phyloP scores from a whole-genome alignment of 805 yeast genomes.

The Myxozyma sirexii region DNA sequence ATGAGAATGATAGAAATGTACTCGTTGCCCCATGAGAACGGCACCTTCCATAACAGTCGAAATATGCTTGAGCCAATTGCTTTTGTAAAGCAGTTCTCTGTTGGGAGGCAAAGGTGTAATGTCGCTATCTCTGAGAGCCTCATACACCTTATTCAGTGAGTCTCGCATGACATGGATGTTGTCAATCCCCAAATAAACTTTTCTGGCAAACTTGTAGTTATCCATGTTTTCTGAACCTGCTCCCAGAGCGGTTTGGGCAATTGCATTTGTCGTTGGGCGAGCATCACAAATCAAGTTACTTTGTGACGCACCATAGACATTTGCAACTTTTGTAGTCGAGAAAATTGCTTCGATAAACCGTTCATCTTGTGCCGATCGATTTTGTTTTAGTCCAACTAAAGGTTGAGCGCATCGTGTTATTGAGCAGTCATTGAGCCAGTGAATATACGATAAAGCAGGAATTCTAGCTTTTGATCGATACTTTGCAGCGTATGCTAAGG shows the following conservation, averaged over 20 bases:
- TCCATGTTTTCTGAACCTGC: slow-evolving; percentile 98
- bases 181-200: slow-evolving; percentile 85
- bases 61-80: slow-evolving; percentile 79
- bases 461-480: slow-evolving; percentile 84
- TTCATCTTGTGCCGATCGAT: slow-evolving; percentile 90
- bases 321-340: slow-evolving; percentile 52
- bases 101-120: slow-evolving; percentile 55
- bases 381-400: slow-evolving; percentile 83
- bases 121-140: slow-evolving; percentile 70
- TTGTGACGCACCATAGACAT: slow-evolving; percentile 43
- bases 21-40: slow-evolving; percentile 75
- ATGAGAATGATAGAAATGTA: slow-evolving; percentile 80
- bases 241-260: slow-evolving; percentile 95
- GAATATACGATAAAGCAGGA: slow-evolving; percentile 79
- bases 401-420: slow-evolving; percentile 94
- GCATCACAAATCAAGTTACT: slow-evolving; percentile 83
- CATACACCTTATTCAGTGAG: slow-evolving; percentile 63
- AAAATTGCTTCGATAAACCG: slow-evolving; percentile 74
- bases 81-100: slow-evolving; percentile 59
- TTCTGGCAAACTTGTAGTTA: slow-evolving; percentile 68
- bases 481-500: slow-evolving; percentile 78
- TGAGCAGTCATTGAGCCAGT: slow-evolving; percentile 60
- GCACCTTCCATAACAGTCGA: slow-evolving; percentile 71
- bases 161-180: slow-evolving; percentile 96
- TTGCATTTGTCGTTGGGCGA: slow-evolving; percentile 89